A percentile compares a stretch with the other conserved stretches of the same genome.
Evolutionary conservation across 441 rosid genomes (phyloP).

Genomic region (Melastoma candidum): DNA sequence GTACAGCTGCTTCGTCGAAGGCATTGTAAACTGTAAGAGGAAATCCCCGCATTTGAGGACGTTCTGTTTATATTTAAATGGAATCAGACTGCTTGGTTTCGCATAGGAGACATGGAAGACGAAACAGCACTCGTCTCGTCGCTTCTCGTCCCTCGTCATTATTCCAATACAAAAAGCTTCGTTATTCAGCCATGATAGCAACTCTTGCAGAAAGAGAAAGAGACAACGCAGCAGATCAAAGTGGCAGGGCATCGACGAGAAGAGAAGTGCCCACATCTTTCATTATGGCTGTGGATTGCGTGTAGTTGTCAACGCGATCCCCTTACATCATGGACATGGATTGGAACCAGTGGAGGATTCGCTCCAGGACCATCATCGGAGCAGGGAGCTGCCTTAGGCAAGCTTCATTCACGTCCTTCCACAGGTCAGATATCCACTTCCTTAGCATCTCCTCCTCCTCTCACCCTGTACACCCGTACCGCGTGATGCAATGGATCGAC

Average conservation of each 20-base stretch:
- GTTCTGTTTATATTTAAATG: no score
- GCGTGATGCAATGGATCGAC: slow-evolving; percentile 10
- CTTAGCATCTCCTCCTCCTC: neutral
- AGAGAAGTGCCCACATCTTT: slow-evolving; percentile 1
- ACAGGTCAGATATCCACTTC: neutral
- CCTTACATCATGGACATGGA: neutral
- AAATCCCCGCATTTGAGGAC: no score
- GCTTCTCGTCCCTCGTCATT: no score
- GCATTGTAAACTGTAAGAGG: no score
- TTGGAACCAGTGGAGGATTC: slow-evolving; percentile 1
- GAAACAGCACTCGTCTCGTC: no score
- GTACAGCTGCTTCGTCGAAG: no score
- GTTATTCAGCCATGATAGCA: no score
- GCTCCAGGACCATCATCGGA: neutral
- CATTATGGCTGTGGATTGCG: neutral
- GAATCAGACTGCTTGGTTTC: no score
- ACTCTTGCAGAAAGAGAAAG: no score
- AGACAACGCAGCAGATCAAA: no score
- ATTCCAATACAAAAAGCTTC: no score
- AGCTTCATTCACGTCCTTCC: slow-evolving; percentile 11
- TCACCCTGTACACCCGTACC: neutral
- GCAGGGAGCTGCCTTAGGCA: neutral
- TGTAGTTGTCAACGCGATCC: neutral
- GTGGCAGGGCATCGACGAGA: slow-evolving; percentile 4
- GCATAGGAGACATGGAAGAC: no score